Evolutionary conservation across 305 asterid genomes (phyloP).

Genomic region (Stenogyne calaminthoides): DNA sequence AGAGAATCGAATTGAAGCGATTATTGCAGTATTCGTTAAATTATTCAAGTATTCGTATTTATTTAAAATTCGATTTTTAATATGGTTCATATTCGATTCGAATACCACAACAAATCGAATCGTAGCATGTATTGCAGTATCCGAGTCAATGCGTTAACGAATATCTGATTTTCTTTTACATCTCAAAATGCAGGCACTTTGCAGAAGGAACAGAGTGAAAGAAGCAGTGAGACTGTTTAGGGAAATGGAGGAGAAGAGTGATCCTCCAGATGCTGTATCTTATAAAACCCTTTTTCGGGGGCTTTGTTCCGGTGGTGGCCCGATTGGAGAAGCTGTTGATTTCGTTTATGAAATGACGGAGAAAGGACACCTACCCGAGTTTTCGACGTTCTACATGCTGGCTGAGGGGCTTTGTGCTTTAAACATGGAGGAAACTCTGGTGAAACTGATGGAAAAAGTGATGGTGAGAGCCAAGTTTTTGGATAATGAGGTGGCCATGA

Average conservation of each 20-base stretch:
- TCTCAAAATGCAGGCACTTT: conserved; percentile 41
- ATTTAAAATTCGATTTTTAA: too few relatives aligned
- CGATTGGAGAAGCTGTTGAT: conserved; percentile 86
- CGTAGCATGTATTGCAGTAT: too few relatives aligned
- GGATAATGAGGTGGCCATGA: conserved; percentile 65
- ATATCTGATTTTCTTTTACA: too few relatives aligned
- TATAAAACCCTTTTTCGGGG: conserved; percentile 75
- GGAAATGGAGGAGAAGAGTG: conserved; percentile 84
- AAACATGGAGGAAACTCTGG: conserved; percentile 68
- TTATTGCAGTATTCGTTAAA: too few relatives aligned
- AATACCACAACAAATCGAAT: too few relatives aligned
- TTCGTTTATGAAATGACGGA: conserved; percentile 74
- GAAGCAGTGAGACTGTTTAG: conserved; percentile 84
- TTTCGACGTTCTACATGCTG: conserved; percentile 65
- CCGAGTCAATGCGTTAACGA: too few relatives aligned
- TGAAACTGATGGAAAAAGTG: conserved; percentile 56
- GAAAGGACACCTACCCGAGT: conserved; percentile 70
- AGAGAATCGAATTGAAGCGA: too few relatives aligned
- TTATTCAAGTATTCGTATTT: too few relatives aligned
- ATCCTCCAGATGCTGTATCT: conserved; percentile 78
- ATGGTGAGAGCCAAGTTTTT: conserved; percentile 59
- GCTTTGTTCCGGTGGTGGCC: conserved; percentile 83
- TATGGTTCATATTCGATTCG: too few relatives aligned
- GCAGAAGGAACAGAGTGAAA: conserved; percentile 48
- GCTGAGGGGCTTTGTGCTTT: conserved; percentile 87